Base-by-base conservation (phyloP, 2,329 filamentous ascomycete species). In the Botrytis paeoniae region DNA sequence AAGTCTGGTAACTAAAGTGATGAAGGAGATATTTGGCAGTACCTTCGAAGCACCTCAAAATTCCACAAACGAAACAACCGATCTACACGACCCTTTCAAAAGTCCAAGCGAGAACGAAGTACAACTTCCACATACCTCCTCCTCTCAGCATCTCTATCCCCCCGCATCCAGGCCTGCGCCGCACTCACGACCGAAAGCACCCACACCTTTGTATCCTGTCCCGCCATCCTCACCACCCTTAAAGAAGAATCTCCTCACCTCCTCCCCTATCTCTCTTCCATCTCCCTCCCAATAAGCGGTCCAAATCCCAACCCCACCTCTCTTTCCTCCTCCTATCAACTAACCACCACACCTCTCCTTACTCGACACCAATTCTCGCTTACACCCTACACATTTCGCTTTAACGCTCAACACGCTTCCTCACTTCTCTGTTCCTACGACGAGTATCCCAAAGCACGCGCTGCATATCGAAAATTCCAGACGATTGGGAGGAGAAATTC, bases 401-500 rank as follows among this genome's bases (percentile, higher is more conserved):
- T n/a, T 10, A 14, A n/a, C 4, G 0, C 22, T 5, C 48, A 51
- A n/a, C 0, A 51, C 10, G n/a, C 22, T 51, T n/a, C 22, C 25
- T 51, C 48, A 25, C 48, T n/a, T 6, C 22, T n/a, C 48, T n/a
- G 10, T 25, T 14, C 22, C 48, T n/a, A 25, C 22, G 22, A 48
- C 22, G 45, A 25, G 48, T n/a, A 51, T 25, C 4, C 10, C 48
- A 25, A 12, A 51, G 2, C 22, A 51, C 22, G 25, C 1, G 25
- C 3, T 8, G 51, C 6, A 8, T 16, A 29, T 16, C 12, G 12
- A 54, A 16, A 16, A 16, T 29, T 16, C n/a, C 51, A 29, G 51
- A 29, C 12, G 4, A 54, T 18, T 5, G 4, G 0, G 0, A n/a
- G 4, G 3, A 16, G 25, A 1, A 51, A 7, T 16, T 57, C 6